Percentiles rank a stretch among this genome's conserved stretches.
Evolutionary conservation across 768 basidiomycete species (phyloP).

Genomic region (Tricholoma hemisulphureum): DNA sequence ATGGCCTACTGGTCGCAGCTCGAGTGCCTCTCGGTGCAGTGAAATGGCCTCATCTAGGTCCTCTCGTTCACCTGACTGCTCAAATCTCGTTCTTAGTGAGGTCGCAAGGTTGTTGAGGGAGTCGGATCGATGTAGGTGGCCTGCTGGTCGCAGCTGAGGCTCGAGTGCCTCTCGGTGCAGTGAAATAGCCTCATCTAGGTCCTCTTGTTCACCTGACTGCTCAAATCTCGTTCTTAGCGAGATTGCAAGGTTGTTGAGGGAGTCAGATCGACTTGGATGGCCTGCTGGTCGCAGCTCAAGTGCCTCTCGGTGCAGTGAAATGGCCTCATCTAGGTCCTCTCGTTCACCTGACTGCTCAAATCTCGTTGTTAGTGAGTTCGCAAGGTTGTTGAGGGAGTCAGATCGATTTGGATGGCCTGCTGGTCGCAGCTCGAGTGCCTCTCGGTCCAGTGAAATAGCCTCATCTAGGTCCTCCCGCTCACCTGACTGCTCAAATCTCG

Average conservation of each 20-base stretch:
- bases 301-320: slow-evolving; percentile 24
- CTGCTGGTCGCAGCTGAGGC: too few relatives aligned
- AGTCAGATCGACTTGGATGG: neutral
- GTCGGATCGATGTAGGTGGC: too few relatives aligned
- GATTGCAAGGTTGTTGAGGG: too few relatives aligned
- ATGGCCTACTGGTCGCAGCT: neutral
- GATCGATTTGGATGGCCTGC: slow-evolving; percentile 6
- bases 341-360: slow-evolving; percentile 23
- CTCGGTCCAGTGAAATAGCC: slow-evolving; percentile 15
- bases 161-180: too few relatives aligned
- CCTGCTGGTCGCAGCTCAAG: slow-evolving; percentile 11
- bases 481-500: slow-evolving; percentile 20
- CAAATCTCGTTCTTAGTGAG: slow-evolving; percentile 8
- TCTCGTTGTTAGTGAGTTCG: slow-evolving; percentile 16
- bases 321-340: slow-evolving; percentile 24
- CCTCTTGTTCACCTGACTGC: too few relatives aligned
- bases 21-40: neutral
- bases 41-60: neutral
- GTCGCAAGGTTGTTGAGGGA: slow-evolving; percentile 1
- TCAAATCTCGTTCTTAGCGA: too few relatives aligned
- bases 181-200: too few relatives aligned
- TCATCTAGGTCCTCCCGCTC: slow-evolving; percentile 16
- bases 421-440: slow-evolving; percentile 12
- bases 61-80: neutral
- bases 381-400: slow-evolving; percentile 14